phyloP scores from a whole-genome alignment of 345 rosid genomes.

The Dipteronia sinensis region DNA sequence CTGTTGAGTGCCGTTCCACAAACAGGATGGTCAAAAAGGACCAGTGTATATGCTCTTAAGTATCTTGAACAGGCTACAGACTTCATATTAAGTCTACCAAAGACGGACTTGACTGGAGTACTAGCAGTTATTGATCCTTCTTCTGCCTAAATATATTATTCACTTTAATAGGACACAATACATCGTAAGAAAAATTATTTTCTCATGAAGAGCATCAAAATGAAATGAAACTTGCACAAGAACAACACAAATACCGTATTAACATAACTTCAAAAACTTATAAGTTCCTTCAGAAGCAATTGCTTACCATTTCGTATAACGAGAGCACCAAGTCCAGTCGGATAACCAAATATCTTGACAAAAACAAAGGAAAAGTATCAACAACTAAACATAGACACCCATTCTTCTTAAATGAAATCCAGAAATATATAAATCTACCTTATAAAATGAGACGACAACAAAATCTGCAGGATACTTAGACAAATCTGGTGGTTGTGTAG shows the following conservation, averaged over 20 bases:
- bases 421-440: conserved; percentile 34
- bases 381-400: conserved; percentile 2
- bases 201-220: neutral
- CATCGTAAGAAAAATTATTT: neutral
- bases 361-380: conserved; percentile 26
- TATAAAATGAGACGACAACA: conserved; percentile 83
- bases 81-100: neutral
- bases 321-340: conserved; percentile 99
- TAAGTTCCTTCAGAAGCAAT: conserved; percentile 25
- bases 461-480: conserved; percentile 84
- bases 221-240: neutral
- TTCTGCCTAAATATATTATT: neutral
- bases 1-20: neutral
- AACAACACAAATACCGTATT: neutral
- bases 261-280: conserved; percentile 14
- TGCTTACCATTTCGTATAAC: conserved; percentile 72
- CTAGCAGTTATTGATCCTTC: neutral
- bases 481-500: conserved; percentile 78
- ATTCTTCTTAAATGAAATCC: neutral
- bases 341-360: conserved; percentile 90
- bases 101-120: neutral
- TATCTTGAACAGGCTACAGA: neutral
- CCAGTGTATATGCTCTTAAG: neutral
- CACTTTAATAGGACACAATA: neutral
- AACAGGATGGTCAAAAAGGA: neutral